Conservation (phyloP, 495 filamentous ascomycete genomes). For the Apiosordaria backusii region DNA sequence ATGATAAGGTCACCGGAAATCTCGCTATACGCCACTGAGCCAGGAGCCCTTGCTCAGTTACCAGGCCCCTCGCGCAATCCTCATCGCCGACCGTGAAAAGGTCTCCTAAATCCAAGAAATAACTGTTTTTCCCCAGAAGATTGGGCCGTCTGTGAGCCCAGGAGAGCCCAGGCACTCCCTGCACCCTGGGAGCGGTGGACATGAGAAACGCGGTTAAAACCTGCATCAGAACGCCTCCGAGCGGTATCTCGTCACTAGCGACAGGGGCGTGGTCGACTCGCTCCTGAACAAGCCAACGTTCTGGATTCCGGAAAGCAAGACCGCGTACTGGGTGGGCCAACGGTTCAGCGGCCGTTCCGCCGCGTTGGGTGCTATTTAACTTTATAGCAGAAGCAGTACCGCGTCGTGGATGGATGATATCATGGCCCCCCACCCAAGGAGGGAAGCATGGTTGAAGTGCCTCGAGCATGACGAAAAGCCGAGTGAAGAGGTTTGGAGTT, state of each 20-base stretch:
- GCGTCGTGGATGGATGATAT: slow-evolving; percentile 14
- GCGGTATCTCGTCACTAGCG: slow-evolving; percentile 10
- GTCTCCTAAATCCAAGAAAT: not conserved
- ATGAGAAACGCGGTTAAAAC: not conserved
- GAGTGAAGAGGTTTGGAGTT: not conserved
- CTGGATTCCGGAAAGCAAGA: slow-evolving; percentile 3
- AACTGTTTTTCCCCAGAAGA: not conserved
- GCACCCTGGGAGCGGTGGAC: not conserved
- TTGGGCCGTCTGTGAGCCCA: not conserved
- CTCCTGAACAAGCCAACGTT: slow-evolving; percentile 9
- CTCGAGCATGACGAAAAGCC: not conserved
- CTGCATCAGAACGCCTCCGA: not conserved
- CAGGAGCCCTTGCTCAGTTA: not conserved
- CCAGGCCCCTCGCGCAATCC: not conserved
- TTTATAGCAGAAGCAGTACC: not conserved
- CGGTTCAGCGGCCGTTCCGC: slow-evolving; percentile 7
- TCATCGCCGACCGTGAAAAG: not conserved
- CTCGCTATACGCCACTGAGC: not conserved
- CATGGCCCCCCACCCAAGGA: slow-evolving; percentile 3
- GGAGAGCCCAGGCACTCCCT: not conserved
- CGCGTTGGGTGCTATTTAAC: slow-evolving; percentile 5
- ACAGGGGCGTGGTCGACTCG: slow-evolving; percentile 10
- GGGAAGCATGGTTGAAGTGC: slow-evolving; percentile 3
- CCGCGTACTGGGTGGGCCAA: not conserved
- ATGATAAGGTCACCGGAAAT: not conserved